Evolutionary conservation across 768 basidiomycete species (phyloP), one percentile per base, ranked within the genome.

Genomic region (Tephrocybe rancida): DNA sequence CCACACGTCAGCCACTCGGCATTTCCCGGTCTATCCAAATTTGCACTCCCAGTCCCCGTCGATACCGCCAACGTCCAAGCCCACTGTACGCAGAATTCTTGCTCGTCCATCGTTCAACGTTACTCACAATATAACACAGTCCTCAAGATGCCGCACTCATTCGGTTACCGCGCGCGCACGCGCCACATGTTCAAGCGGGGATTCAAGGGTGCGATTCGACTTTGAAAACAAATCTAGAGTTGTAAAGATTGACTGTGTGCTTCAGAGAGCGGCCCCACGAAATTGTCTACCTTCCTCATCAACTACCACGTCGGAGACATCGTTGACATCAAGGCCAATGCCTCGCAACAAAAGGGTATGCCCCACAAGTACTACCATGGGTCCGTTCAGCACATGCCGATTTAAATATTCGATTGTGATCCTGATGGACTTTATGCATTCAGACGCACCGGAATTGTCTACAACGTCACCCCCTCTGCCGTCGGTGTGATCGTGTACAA

Each of bases 321-420:
- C 64, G 97, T 99, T 65, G 97, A 99, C 79, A 98, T 99, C 85
- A 98, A 97, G 81, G 96, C 96, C 63, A 98, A 99, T 70, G 85
- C 95, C 55, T 92, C 97, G 39, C 92, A 97, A 76, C 97, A 99
- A 86, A 96, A 95, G 89, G 97, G 97, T 75, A 97, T 98, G 94
- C 95, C 95, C 73, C 96, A 98, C 83, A 98, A 98, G 78, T 95
- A 83, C 84, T 95, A 95, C 82, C 93, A 95, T 65, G 93, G 92
- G 94, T 95, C 59, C 63, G 92, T 85, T 34, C 24, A 13, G 9
- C 34, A 38, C 21, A 56, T 35, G n/a, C 10, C 30, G 18, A 9
- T 25, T 30, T 41, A n/a, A n/a, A n/a, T n/a, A n/a, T 38, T 24
- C 14, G 37, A 22, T 45, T 46, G 30, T 32, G 39, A 24, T 55